Percentiles rank a stretch among this genome's conserved stretches.
phyloP scores from a whole-genome alignment of 225 moss, liverwort and hornwort species.

The Takakia lepidozioides region DNA sequence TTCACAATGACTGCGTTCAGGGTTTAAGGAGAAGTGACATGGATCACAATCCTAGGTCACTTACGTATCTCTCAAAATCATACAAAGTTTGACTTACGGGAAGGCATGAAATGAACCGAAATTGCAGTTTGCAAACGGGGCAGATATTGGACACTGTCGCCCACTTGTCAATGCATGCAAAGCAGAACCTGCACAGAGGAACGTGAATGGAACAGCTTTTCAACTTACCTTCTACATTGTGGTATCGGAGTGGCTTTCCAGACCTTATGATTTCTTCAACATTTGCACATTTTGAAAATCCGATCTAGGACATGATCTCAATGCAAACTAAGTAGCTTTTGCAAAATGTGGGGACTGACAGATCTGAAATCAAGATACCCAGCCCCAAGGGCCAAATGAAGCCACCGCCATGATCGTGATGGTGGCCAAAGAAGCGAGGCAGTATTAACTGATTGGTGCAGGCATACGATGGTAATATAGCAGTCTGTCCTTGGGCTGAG shows the following conservation, averaged over 20 bases:
- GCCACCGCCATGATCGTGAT: too few species aligned
- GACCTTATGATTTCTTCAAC: not conserved
- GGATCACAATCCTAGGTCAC: too few species aligned
- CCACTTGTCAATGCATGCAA: constrained; percentile 94
- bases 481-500: too few species aligned
- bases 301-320: too few species aligned
- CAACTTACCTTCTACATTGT: not conserved
- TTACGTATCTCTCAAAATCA: not conserved
- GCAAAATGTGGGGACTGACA: not conserved
- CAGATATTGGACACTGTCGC: constrained; percentile 84
- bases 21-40: not conserved
- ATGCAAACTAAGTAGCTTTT: too few species aligned
- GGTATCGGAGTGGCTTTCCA: not conserved
- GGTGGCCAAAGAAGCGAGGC: too few species aligned
- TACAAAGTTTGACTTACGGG: constrained; percentile 30
- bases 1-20: constrained; percentile 6
- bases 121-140: constrained; percentile 89
- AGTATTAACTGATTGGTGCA: too few species aligned
- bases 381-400: too few species aligned
- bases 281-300: too few species aligned
- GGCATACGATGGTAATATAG: too few species aligned
- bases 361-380: not conserved
- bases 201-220: not conserved
- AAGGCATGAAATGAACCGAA: constrained; percentile 76
- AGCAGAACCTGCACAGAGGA: constrained; percentile 83